phyloP scores from a whole-genome alignment of 164 flowering plant genomes.

The Paratinospora sagittata region DNA sequence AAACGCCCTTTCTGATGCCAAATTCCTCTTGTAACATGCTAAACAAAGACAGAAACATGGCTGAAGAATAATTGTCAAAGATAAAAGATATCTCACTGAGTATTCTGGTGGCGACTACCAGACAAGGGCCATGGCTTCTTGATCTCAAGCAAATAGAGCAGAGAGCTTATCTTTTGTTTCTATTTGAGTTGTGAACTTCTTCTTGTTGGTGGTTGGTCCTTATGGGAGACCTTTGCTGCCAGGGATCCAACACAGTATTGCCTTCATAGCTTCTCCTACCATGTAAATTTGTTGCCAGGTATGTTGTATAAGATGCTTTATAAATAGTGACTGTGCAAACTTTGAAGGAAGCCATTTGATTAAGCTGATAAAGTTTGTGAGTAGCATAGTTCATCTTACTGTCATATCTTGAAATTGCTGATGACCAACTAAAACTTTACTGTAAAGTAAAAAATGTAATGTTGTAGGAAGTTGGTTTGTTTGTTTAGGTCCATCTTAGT shows the following conservation, averaged over 20 bases:
- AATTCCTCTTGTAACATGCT: neutral
- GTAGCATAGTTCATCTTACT: too few relatives aligned
- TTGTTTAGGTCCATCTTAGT: too few relatives aligned
- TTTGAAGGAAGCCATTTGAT: neutral
- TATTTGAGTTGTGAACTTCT: too few relatives aligned
- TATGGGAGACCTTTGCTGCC: too few relatives aligned
- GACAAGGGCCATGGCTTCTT: neutral
- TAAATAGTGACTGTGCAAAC: neutral
- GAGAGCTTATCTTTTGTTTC: too few relatives aligned
- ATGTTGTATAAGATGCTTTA: neutral
- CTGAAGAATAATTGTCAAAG: neutral
- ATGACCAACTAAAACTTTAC: too few relatives aligned
- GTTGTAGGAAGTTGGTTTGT: too few relatives aligned
- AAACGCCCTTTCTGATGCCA: constrained; percentile 34
- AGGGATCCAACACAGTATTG: neutral
- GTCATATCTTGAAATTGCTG: too few relatives aligned
- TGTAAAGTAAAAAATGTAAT: too few relatives aligned
- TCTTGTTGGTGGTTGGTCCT: too few relatives aligned
- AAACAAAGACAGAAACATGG: neutral
- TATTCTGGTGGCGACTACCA: neutral
- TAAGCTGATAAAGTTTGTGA: neutral
- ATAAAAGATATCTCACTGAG: neutral
- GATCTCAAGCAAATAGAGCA: neutral
- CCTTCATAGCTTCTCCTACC: neutral
- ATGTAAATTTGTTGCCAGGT: neutral